phyloP scores from a whole-genome alignment of 495 filamentous ascomycete genomes.

The Podospora sp. region DNA sequence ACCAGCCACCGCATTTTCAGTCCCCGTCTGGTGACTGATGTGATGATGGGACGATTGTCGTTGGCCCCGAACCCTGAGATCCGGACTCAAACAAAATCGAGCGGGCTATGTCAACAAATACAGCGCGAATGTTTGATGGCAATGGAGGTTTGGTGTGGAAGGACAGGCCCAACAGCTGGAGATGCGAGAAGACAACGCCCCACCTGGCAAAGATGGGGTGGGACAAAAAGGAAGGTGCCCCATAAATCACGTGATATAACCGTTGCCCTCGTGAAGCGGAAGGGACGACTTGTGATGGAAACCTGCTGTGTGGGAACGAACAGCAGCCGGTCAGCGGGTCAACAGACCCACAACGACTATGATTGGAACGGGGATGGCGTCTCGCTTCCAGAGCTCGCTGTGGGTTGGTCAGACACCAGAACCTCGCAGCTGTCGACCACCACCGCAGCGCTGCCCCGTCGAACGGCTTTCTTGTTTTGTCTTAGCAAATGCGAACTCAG shows the following conservation, averaged over 20 bases:
- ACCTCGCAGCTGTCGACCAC: no score
- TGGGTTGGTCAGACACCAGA: neutral
- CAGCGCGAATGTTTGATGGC: neutral
- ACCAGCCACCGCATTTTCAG: slow-evolving; percentile 40
- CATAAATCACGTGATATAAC: neutral
- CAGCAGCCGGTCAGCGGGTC: neutral
- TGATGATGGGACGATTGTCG: slow-evolving; percentile 9
- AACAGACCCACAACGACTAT: neutral
- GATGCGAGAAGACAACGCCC: neutral
- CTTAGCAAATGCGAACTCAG: neutral
- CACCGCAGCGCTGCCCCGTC: neutral
- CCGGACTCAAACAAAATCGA: neutral
- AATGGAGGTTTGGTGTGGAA: neutral
- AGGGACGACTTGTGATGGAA: neutral
- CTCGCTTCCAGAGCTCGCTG: slow-evolving; percentile 21
- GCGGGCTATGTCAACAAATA: neutral
- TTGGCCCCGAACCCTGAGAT: slow-evolving; percentile 1
- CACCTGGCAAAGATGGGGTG: neutral
- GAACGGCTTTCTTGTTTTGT: neutral
- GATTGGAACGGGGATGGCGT: slow-evolving; percentile 18
- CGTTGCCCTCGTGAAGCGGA: neutral
- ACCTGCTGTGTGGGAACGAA: neutral
- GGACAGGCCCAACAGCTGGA: neutral
- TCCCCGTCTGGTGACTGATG: slow-evolving; percentile 13
- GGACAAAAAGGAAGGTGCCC: neutral